Percentiles rank a stretch among this genome's conserved stretches.
Evolutionary conservation across 2,329 filamentous ascomycete species (phyloP).

Genomic region (Fusarium algeriense): DNA sequence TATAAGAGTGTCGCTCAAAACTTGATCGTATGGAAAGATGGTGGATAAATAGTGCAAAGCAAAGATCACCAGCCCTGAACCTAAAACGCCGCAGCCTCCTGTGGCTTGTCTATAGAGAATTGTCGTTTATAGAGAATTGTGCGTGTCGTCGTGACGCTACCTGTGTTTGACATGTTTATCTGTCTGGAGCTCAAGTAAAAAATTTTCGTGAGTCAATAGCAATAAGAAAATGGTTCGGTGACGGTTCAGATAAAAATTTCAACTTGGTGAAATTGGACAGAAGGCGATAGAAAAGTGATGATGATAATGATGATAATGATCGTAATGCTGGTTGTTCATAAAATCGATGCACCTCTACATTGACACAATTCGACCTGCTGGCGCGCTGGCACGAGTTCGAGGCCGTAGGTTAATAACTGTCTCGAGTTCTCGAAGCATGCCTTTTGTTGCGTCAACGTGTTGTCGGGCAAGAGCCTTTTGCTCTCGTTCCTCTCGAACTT

Average conservation of each 20-base stretch:
- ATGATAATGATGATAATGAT: constrained; percentile 14
- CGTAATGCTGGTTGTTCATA: constrained; percentile 19
- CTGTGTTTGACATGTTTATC: constrained; percentile 28
- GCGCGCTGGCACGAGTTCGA: constrained; percentile 54
- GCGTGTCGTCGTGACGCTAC: constrained; percentile 40
- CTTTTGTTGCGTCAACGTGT: constrained; percentile 82
- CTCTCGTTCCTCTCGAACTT: constrained; percentile 88
- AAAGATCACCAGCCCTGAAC: constrained; percentile 3
- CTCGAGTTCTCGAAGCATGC: constrained; percentile 93
- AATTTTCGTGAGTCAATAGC: constrained; percentile 29
- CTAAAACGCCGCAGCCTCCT: constrained; percentile 28
- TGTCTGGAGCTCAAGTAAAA: constrained; percentile 21
- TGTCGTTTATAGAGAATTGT: constrained; percentile 31
- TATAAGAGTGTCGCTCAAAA: not conserved
- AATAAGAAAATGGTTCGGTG: constrained; percentile 18
- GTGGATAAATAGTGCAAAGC: constrained; percentile 10
- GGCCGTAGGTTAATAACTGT: constrained; percentile 78
- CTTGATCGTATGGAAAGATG: not conserved
- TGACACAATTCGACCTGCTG: constrained; percentile 56
- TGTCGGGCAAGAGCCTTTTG: constrained; percentile 78
- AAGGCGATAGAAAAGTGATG: constrained; percentile 14
- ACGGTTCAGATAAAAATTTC: constrained; percentile 14
- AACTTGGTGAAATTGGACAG: not conserved
- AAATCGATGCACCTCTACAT: constrained; percentile 52
- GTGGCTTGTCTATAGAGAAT: constrained; percentile 33